Evolutionary conservation across 169 alveolate genomes (phyloP), one percentile per base, ranked within the genome.

Genomic region (Babesia divergens): DNA sequence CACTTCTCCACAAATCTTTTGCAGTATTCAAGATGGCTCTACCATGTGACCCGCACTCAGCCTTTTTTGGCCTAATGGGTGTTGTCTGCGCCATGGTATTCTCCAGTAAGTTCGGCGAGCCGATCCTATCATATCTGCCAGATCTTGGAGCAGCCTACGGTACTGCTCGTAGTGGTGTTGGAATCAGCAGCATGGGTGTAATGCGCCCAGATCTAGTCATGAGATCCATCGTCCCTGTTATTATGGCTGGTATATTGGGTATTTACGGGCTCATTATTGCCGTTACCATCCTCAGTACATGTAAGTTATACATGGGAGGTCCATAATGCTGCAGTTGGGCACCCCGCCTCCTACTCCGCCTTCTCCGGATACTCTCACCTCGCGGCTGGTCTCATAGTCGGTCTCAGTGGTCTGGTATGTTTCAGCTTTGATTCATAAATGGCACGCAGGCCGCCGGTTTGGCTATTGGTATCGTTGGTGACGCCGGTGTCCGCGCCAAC

Each of bases 191-290:
- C 79, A 97, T 98, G 98, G 99, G 99, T 51, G 99, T 98, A 43
- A 93, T 97, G 97, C 95, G 99, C 64, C 99, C 99, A 14, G 99
- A 98, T 65, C 88, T 97, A 80, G 95, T 98, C 70, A 96, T 97
- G 99, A 96, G 96, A 81, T 96, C 99, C 49, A 96, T 98, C 81
- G 94, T 98, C 44, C 99, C 99, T 35, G 99, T 97, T 52, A 97
- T 98, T 89, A 96, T 98, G 99, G 99, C 99, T 47, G 99, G 99
- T 92, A 97, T 97, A 72, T 86, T 97, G 83, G 99, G 99, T 67
- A 97, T 95, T 65, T 95, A 97, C 87, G 99, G 99, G 31, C 94
- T 97, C 64, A 97, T 97, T 72, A 97, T 95, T 55, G 89, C 98
- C 47, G 91, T 96, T 65, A 91, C 94, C 74, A 86, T 86, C 59